These are phyloP conservation scores for Fusarium sp. DNA, from an alignment of 2,329 filamentous ascomycete genomes.

Conservation along the genomic window DNA sequence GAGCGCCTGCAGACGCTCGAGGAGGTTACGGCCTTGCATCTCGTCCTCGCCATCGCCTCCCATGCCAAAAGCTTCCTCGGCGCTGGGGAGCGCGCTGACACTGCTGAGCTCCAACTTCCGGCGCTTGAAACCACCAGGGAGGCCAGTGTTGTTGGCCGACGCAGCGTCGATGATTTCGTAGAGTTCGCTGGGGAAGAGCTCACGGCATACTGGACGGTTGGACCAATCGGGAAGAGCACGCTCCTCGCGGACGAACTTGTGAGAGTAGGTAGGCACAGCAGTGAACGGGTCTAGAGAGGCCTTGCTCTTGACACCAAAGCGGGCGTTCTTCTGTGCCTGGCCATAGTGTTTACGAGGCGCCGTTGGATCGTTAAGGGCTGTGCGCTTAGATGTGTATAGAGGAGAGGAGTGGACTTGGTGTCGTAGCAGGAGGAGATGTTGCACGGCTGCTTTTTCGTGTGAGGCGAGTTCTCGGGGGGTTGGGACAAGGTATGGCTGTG, in stretches of 20 bases:
- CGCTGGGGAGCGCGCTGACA: constrained; percentile 63
- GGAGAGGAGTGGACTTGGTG: constrained; percentile 68
- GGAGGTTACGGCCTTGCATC: constrained; percentile 54
- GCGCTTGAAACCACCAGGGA: constrained; percentile 59
- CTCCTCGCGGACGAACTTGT: constrained; percentile 65
- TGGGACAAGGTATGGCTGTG: constrained; percentile 65
- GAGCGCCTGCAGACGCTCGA: constrained; percentile 61
- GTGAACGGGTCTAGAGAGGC: constrained; percentile 70
- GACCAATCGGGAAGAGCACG: constrained; percentile 68
- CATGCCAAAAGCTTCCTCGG: constrained; percentile 64
- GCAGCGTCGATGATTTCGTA: constrained; percentile 66
- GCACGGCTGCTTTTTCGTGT: constrained; percentile 62
- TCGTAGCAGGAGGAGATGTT: constrained; percentile 67
- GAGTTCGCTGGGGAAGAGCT: constrained; percentile 69
- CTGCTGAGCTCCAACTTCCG: constrained; percentile 60
- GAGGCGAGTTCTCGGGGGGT: constrained; percentile 58
- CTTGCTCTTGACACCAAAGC: constrained; percentile 67
- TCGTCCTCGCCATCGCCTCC: constrained; percentile 44
- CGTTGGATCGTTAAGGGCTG: constrained; percentile 56
- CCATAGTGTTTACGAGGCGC: constrained; percentile 63
- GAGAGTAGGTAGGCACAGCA: constrained; percentile 70
- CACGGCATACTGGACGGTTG: constrained; percentile 62
- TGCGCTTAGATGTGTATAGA: constrained; percentile 69
- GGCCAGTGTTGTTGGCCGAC: constrained; percentile 45
- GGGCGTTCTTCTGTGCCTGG: constrained; percentile 70